Base-by-base conservation (phyloP, 495 filamentous ascomycete species). In the Trichodelitschia bisporula region DNA sequence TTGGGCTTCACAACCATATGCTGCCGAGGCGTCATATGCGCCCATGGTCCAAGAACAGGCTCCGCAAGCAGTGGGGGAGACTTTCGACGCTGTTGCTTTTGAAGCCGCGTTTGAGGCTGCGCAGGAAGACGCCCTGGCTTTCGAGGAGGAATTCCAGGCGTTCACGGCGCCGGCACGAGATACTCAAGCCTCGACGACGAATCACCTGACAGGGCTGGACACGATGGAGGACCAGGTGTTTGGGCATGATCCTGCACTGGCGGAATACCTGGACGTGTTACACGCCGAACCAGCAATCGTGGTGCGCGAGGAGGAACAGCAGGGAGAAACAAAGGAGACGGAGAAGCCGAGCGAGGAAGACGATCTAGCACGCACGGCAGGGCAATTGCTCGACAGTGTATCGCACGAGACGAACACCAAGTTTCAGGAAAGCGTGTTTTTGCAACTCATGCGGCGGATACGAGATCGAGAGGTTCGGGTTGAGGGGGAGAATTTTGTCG, bases 401-500 rank as follows among this genome's bases (percentile, higher is more conserved):
- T 56, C 64, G 18, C 53, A 69, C 36, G 68, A 86, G 31, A 58
- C 62, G 37, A 70, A 56, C 36, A 43, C 64, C 30, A 83, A 86
- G 40, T 83, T 83, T 43, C 63, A 71, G 41, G 59, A 80, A 40
- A 80, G 75, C 47, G 66, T 64, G 33, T 86, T 86, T 40, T 56
- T 83, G 12, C 61, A 61, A 5, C 48, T 86, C 39, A 83, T 86
- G 77, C 65, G 74, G 25, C 44, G 40, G 16, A 39, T 55, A 9
- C 42, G 49, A 10, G 51, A 55, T 28, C 37, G 40, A 6, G 51
- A 55, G 31, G 41, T 53, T 8, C 37, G 35, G 11, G 51, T 55
- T 3, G 45, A 51, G 25, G 51, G 46, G 15, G 49, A 55, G 32
- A 47, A 55, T 32, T 42, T 55, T 40, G 51, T 55, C 29, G 51